Base-by-base conservation (phyloP, 1,139 yeast species). In the Taphrina sp. region DNA sequence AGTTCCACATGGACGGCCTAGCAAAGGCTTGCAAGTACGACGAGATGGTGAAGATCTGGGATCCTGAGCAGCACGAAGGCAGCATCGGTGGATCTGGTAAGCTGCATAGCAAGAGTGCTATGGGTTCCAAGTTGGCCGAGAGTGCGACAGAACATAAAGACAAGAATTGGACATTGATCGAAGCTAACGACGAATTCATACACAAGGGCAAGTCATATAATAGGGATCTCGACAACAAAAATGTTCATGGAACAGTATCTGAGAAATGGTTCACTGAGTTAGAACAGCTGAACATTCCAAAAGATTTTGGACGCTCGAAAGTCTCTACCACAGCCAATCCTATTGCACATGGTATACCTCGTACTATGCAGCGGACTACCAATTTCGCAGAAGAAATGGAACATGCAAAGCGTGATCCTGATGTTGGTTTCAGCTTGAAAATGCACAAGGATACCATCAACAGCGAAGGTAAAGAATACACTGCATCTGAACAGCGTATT, bases 1-100 rank as follows among this genome's bases (percentile, higher is more conserved):
- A 92, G 65, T 76, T 94, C 64, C 75, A 85, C 62, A 61, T 61
- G 57, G 62, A 60, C 35, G 59, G 61, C 7, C 23, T 77, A 77
- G 62, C 75, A 83, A 59, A 54, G 23, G 42, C 51, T 4, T 44
- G 54, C 23, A 38, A 43, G 39, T 47, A 43, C 36, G 52, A 55
- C 14, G 52, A 39, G 8, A 39, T 41, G 24, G 44, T 49, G 14
- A 19, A 22, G 5, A 42, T 49, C 14, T 49, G 54, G 54, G 43
- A 49, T 10, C 54, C 54, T 5, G 54, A 31, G 33, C 14, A 19
- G 41, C 36, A 29, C 5, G 24, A 17, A 36, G 44, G 44, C 10
- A 38, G 28, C 16, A 31, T 49, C 16, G 37, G 46, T 5, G 44
- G 46, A 20, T 41, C 44, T 3, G 41, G 29, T 12, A 38, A 49